Base-by-base conservation (phyloP, 2,329 filamentous ascomycete species). In the Monilinia vaccinii-corymbosi region DNA sequence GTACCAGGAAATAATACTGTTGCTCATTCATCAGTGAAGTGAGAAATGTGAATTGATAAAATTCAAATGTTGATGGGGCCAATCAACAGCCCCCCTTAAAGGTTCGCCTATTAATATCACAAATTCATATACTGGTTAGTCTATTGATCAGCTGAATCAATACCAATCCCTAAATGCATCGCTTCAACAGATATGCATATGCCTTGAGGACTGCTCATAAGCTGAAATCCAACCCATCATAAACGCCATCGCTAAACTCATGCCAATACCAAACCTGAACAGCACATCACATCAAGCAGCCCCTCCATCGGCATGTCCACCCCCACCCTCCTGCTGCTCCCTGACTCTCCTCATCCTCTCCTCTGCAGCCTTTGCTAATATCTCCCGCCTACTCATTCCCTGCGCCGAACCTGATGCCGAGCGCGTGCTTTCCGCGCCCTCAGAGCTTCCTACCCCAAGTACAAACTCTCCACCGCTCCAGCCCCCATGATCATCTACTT, bases 381-480 rank as follows among this genome's bases (percentile, higher is more conserved):
- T 81, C 68, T 95, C 89, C 60, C 91, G 81, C 63, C 89, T 78
- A 65, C 78, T 87, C 73, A 90, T 70, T n/a, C 78, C 75, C 73
- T 70, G 65, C 51, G 62, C 67, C 46, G 59, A 56, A 16, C 53
- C 59, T 3, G 67, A 65, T n/a, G 6, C 45, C 21, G 8, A 13
- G 40, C 67, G 68, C 3, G 72, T 71, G 42, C 69, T 68, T 38
- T 73, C 74, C 45, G 76, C 72, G 5, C 72, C 73, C 11, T 75
- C 74, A 1, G 74, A 76, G 48, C 80, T 73, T 18, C 75, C 73
- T 2, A 76, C 82, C 40, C 87, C 87, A 16, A 91, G 78, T 18
- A 91, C 85, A 73, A 88, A 93, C 68, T 90, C 84, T 2, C 90
- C 89, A 6, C 89, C 89, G 0, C 81, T 86, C 88, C 88, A 92